These are phyloP conservation scores for Omphalea diandra DNA, from an alignment of 441 rosid species.

Conservation along the genomic window DNA sequence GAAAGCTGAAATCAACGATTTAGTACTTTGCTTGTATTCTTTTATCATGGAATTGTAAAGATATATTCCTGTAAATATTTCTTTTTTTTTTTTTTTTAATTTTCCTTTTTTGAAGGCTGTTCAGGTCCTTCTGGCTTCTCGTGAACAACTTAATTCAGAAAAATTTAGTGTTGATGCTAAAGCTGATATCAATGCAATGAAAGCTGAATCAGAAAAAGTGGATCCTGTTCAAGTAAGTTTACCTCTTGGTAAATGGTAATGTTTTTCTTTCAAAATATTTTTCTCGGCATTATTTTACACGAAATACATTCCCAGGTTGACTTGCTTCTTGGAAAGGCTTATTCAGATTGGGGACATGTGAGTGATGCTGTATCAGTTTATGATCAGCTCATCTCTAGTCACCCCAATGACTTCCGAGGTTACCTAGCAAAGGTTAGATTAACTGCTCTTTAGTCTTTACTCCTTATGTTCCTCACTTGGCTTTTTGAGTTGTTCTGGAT, in stretches of 20 bases:
- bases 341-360: conserved; percentile 85
- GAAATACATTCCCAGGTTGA: conserved; percentile 51
- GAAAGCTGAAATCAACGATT: no score
- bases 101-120: conserved; percentile 59
- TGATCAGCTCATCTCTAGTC: conserved; percentile 65
- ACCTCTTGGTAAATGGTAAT: not conserved
- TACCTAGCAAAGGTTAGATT: conserved; percentile 80
- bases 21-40: not conserved
- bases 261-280: not conserved
- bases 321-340: conserved; percentile 91
- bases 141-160: conserved; percentile 47
- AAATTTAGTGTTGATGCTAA: conserved; percentile 34
- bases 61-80: not conserved
- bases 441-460: not conserved
- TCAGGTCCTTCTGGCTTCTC: conserved; percentile 61
- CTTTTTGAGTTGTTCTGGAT: not conserved
- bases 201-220: conserved; percentile 33
- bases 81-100: not conserved
- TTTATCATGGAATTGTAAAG: not conserved
- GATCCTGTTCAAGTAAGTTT: conserved; percentile 74
- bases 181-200: conserved; percentile 32
- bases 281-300: not conserved
- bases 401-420: conserved; percentile 89
- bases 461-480: not conserved
- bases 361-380: conserved; percentile 90